These are phyloP conservation scores for Ajuga chamaepitys DNA, from an alignment of 257 asterid genomes.

Conservation along the genomic window DNA sequence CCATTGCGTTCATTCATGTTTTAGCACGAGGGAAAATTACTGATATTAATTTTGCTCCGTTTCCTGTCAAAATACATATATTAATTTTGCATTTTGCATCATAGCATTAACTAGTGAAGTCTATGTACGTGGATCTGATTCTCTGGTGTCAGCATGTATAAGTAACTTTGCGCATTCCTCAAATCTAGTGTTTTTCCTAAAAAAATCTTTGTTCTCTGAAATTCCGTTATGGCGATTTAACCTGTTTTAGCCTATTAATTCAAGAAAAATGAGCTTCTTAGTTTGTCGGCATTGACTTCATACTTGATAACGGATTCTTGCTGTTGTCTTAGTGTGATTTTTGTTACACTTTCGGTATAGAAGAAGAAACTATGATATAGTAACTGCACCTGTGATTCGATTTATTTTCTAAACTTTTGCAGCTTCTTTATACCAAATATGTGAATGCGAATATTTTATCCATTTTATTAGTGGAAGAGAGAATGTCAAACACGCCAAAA, in stretches of 20 bases:
- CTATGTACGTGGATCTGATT: not conserved
- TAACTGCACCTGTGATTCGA: not conserved
- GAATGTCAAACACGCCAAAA: constrained; percentile 36
- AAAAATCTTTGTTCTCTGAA: not conserved
- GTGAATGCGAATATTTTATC: not conserved
- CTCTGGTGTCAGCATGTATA: not conserved
- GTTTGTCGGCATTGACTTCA: not conserved
- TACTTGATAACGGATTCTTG: not conserved
- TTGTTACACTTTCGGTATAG: not conserved
- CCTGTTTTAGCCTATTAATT: not conserved
- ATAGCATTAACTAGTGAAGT: not conserved
- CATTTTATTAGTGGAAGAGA: not conserved
- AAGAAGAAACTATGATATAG: not conserved
- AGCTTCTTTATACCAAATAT: not conserved
- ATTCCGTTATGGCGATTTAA: not conserved
- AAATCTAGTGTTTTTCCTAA: not conserved
- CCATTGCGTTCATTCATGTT: no score
- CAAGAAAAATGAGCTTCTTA: not conserved
- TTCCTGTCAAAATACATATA: no score
- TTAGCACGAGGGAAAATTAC: no score
- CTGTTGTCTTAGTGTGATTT: no score
- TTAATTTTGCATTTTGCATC: not conserved
- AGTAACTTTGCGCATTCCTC: rapidly evolving
- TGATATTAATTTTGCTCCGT: no score
- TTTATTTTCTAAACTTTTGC: not conserved